A percentile compares a stretch with the other conserved stretches of the same genome.
Conservation (phyloP, 1,284 basidiomycete species). For the Moesziomyces parantarcticus region DNA sequence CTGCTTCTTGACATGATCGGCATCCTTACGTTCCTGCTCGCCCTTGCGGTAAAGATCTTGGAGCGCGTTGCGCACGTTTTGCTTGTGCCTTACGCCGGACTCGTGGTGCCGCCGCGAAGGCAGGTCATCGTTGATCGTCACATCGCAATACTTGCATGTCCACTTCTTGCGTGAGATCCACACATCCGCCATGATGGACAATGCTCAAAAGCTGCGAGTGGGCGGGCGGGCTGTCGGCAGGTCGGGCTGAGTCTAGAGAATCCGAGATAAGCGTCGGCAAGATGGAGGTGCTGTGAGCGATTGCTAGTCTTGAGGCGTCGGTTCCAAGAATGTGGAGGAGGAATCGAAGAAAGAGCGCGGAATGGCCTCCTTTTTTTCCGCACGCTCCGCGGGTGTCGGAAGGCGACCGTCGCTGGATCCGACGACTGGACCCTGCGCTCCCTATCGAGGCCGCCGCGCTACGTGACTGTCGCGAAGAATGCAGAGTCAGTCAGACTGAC, state of each 20-base stretch:
- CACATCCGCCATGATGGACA: slow-evolving; percentile 56
- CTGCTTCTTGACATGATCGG: slow-evolving; percentile 84
- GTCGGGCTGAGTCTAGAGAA: background rate
- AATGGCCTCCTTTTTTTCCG: background rate
- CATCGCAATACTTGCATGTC: slow-evolving; percentile 67
- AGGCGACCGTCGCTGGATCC: no score
- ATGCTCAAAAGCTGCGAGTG: background rate
- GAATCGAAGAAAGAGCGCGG: background rate
- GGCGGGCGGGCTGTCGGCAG: no score
- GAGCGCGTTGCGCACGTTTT: slow-evolving; percentile 90
- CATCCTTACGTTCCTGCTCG: slow-evolving; percentile 85
- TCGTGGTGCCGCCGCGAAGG: slow-evolving; percentile 90
- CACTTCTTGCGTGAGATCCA: slow-evolving; percentile 64
- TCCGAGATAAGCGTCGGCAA: background rate
- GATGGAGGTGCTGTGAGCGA: no score
- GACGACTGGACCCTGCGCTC: background rate
- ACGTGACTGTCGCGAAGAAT: background rate
- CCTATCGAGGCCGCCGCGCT: no score
- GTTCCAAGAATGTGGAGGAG: background rate
- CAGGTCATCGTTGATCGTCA: slow-evolving; percentile 62
- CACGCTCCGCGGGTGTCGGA: no score
- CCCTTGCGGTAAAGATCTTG: slow-evolving; percentile 91
- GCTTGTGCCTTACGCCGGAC: slow-evolving; percentile 90
- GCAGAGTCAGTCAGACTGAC: background rate
- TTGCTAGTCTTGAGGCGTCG: no score